Evolutionary conservation across 768 basidiomycete genomes (phyloP).

Genomic region (Rickenella mellea): DNA sequence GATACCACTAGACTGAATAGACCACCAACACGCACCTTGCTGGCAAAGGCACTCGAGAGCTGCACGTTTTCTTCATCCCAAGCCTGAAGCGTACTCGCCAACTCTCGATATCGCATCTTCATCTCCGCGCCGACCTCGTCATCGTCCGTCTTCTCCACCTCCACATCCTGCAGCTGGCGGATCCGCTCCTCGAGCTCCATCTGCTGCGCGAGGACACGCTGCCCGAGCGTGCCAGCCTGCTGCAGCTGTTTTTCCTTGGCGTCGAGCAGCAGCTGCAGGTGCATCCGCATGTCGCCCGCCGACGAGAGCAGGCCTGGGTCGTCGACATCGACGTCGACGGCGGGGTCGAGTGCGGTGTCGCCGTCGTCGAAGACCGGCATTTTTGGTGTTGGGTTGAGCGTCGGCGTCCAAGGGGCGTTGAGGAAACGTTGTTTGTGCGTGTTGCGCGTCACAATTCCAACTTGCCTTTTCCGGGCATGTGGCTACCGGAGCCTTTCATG

Average conservation of each 20-base stretch:
- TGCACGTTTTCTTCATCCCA: slow-evolving; percentile 80
- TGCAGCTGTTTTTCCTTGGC: slow-evolving; percentile 88
- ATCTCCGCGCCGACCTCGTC: slow-evolving; percentile 58
- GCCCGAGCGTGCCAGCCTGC: slow-evolving; percentile 85
- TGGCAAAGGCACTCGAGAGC: slow-evolving; percentile 58
- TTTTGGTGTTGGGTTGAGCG: too few species aligned
- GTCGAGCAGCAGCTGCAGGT: slow-evolving; percentile 59
- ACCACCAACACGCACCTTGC: slow-evolving; percentile 39
- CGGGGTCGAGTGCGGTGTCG: too few species aligned
- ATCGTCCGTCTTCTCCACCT: slow-evolving; percentile 53
- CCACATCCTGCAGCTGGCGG: slow-evolving; percentile 65
- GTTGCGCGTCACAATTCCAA: too few species aligned
- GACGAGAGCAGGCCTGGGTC: too few species aligned
- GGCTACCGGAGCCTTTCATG: too few species aligned
- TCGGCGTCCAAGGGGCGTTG: too few species aligned
- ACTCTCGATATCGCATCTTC: slow-evolving; percentile 66
- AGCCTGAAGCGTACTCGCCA: slow-evolving; percentile 59
- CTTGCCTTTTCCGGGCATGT: too few species aligned
- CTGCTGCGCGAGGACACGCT: slow-evolving; percentile 88
- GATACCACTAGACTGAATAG: background rate
- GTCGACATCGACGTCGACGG: too few species aligned
- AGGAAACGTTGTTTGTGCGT: too few species aligned
- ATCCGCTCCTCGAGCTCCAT: slow-evolving; percentile 89
- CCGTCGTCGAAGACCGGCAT: too few species aligned
- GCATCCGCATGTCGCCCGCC: slow-evolving; percentile 19